These are phyloP conservation scores for Diaporthe ampelina DNA, from an alignment of 2,329 filamentous ascomycete genomes.

Conservation along the genomic window DNA sequence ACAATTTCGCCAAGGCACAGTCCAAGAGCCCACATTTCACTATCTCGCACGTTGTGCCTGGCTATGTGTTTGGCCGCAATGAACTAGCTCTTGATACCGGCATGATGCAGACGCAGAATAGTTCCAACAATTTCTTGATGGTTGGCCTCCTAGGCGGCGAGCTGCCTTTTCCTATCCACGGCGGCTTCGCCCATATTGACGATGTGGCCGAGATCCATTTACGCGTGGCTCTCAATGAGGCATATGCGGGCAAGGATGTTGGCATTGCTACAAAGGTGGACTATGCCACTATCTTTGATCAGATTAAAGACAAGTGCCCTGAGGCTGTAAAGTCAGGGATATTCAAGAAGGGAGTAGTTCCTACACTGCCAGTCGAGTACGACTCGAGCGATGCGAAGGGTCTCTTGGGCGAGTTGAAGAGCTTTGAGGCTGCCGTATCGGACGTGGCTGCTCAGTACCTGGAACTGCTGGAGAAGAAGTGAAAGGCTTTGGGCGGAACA, in stretches of 20 bases:
- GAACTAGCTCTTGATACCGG: slow-evolving; percentile 45
- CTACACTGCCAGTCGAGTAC: slow-evolving; percentile 35
- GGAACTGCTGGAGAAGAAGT: slow-evolving; percentile 27
- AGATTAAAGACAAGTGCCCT: slow-evolving; percentile 45
- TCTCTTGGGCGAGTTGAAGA: slow-evolving; percentile 27
- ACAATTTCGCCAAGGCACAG: slow-evolving; percentile 44
- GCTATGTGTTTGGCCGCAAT: slow-evolving; percentile 48
- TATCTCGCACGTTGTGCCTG: slow-evolving; percentile 47
- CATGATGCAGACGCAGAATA: slow-evolving; percentile 46
- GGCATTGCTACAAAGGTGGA: slow-evolving; percentile 45
- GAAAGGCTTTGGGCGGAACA: not conserved
- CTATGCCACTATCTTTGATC: slow-evolving; percentile 43
- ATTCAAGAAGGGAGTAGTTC: slow-evolving; percentile 44
- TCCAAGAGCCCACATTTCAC: slow-evolving; percentile 45
- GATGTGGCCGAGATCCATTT: slow-evolving; percentile 46
- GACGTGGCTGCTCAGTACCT: slow-evolving; percentile 34
- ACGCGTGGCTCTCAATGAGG: slow-evolving; percentile 43
- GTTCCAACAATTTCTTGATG: slow-evolving; percentile 48
- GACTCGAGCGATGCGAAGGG: slow-evolving; percentile 36
- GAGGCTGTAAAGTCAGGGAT: slow-evolving; percentile 45
- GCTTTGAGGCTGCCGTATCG: slow-evolving; percentile 29
- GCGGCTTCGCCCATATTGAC: slow-evolving; percentile 43
- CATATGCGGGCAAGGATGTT: slow-evolving; percentile 40
- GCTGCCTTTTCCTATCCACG: slow-evolving; percentile 41
- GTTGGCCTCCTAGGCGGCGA: slow-evolving; percentile 44